phyloP scores from a whole-genome alignment of 768 basidiomycete species.

The Termitomyces sp. region DNA sequence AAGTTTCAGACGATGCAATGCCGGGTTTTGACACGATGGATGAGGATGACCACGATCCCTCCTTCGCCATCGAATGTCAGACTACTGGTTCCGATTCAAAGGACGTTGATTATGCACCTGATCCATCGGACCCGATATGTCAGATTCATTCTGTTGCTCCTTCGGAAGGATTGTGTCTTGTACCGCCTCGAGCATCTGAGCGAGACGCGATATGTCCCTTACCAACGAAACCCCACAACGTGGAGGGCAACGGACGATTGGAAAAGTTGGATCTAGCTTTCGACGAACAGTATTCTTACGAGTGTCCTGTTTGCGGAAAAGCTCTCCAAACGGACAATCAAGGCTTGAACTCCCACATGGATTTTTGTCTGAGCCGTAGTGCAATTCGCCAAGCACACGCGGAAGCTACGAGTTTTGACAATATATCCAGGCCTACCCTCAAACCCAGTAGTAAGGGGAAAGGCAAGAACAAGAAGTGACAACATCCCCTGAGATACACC shows the following conservation, averaged over 20 bases:
- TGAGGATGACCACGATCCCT: slow-evolving; percentile 27
- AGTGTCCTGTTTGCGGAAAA: slow-evolving; percentile 72
- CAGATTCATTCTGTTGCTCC: slow-evolving; percentile 14
- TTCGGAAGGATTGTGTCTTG: not conserved
- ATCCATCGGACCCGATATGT: slow-evolving; percentile 9
- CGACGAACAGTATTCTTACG: slow-evolving; percentile 26
- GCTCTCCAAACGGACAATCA: slow-evolving; percentile 65
- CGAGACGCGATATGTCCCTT: not conserved
- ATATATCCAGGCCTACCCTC: not conserved
- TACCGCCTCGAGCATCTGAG: not conserved
- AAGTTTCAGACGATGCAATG: slow-evolving; percentile 33
- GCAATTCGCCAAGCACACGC: slow-evolving; percentile 71
- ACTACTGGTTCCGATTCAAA: slow-evolving; percentile 10
- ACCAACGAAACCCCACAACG: slow-evolving; percentile 6
- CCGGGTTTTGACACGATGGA: slow-evolving; percentile 51
- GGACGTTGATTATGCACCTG: not conserved
- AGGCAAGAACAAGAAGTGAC: slow-evolving; percentile 3
- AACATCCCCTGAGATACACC: not conserved
- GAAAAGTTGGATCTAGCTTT: not conserved
- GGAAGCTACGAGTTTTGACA: slow-evolving; percentile 22
- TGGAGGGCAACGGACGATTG: not conserved
- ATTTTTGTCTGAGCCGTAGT: slow-evolving; percentile 79
- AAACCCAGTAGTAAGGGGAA: slow-evolving; percentile 10
- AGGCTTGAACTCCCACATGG: slow-evolving; percentile 81
- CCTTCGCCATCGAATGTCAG: slow-evolving; percentile 17